A percentile compares a stretch with the other conserved stretches of the same genome.
Evolutionary conservation across 768 basidiomycete species (phyloP).

Genomic region (Tulasnella sp.): DNA sequence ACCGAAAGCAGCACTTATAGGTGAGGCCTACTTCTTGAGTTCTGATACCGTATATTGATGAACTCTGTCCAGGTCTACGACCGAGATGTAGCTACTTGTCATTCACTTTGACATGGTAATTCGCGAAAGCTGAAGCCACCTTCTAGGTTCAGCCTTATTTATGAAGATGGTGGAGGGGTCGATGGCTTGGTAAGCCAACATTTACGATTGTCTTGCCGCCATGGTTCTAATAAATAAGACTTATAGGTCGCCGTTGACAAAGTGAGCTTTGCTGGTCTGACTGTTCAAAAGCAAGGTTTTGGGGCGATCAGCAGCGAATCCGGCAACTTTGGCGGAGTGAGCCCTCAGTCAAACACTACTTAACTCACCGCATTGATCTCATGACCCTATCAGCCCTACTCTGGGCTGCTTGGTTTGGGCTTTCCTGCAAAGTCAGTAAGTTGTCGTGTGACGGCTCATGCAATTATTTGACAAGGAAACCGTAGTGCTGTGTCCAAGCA

Average conservation of each 20-base stretch:
- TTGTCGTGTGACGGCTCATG: no score
- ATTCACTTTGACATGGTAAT: no score
- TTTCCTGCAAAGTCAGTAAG: constrained; percentile 9
- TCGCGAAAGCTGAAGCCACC: no score
- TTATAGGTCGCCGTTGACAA: constrained; percentile 28
- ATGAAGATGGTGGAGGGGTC: neutral
- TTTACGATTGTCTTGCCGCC: neutral
- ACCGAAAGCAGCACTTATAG: no score
- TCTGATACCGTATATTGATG: no score
- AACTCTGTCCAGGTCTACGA: no score
- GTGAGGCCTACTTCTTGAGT: no score
- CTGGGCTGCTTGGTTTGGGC: constrained; percentile 5
- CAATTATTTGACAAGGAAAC: no score
- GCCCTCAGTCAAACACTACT: constrained; percentile 5
- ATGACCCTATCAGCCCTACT: constrained; percentile 29
- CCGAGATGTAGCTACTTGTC: no score
- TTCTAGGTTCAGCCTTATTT: neutral
- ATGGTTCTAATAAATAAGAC: neutral
- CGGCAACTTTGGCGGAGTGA: neutral
- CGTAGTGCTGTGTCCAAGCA: constrained; percentile 3
- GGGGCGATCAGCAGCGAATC: constrained; percentile 37
- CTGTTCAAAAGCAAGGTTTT: constrained; percentile 33
- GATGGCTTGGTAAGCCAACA: neutral
- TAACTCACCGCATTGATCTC: constrained; percentile 15
- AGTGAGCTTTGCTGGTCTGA: constrained; percentile 36